These are phyloP conservation scores for Claviceps sp. DNA, from an alignment of 2,329 filamentous ascomycete species.

Conservation along the genomic window DNA sequence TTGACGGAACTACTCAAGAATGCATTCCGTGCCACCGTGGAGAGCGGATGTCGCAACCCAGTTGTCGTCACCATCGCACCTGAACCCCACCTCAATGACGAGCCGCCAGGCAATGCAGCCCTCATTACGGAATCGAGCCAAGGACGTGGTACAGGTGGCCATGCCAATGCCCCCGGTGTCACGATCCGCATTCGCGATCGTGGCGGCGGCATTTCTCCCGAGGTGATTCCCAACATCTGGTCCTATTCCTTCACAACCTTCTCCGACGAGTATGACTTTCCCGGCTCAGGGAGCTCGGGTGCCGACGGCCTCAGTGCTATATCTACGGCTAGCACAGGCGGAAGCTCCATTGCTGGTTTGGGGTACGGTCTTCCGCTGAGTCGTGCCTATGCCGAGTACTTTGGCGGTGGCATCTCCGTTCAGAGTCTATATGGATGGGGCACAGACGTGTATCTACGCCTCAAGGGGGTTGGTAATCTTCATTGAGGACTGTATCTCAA, in stretches of 20 bases:
- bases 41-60: constrained; percentile 68
- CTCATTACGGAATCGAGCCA: constrained; percentile 22
- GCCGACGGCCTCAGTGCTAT: constrained; percentile 63
- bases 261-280: constrained; percentile 41
- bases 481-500: constrained; percentile 9
- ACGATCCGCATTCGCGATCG: constrained; percentile 92
- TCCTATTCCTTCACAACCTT: constrained; percentile 97
- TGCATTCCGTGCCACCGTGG: constrained; percentile 84
- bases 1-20: constrained; percentile 95
- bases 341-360: constrained; percentile 78
- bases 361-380: constrained; percentile 88
- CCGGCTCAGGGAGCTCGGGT: constrained; percentile 25
- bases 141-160: constrained; percentile 17
- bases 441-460: constrained; percentile 52
- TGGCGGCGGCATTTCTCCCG: constrained; percentile 83
- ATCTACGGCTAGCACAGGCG: constrained; percentile 55
- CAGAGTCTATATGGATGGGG: constrained; percentile 95
- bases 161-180: constrained; percentile 57
- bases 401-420: constrained; percentile 88
- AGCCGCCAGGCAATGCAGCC: constrained; percentile 11
- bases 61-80: constrained; percentile 87
- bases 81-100: constrained; percentile 31
- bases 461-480: constrained; percentile 50
- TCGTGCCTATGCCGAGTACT: constrained; percentile 93
- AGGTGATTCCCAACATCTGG: constrained; percentile 80